A percentile compares a stretch with the other conserved stretches of the same genome.
Conservation (phyloP, 2,329 filamentous ascomycete species). For the Thelonectria discophora region DNA sequence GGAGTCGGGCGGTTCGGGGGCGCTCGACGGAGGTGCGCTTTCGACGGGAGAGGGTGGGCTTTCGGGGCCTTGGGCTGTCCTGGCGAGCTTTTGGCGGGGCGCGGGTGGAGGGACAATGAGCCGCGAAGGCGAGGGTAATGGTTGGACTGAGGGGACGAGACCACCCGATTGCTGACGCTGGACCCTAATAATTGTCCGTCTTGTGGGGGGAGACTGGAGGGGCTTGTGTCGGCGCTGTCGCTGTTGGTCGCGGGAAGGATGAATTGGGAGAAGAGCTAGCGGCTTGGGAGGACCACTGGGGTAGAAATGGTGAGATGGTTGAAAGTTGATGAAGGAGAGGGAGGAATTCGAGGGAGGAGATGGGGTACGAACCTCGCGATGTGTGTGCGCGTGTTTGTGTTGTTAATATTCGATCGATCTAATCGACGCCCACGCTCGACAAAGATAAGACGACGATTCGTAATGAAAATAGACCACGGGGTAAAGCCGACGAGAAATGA, state of each 20-base stretch:
- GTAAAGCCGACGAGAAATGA: background rate
- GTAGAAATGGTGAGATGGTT: constrained; percentile 7
- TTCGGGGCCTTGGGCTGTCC: background rate
- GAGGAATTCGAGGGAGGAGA: background rate
- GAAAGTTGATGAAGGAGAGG: background rate
- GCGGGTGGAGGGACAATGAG: constrained; percentile 18
- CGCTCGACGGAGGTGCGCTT: constrained; percentile 11
- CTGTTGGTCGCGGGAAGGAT: constrained; percentile 13
- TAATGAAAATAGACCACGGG: too few relatives aligned
- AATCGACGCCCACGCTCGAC: too few relatives aligned
- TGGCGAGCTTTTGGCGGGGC: constrained; percentile 5
- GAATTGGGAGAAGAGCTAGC: constrained; percentile 10
- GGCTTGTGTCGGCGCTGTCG: background rate
- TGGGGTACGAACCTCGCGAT: background rate
- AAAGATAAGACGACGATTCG: background rate
- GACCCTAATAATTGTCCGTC: constrained; percentile 5
- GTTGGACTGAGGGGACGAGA: constrained; percentile 14
- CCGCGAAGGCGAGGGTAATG: constrained; percentile 10
- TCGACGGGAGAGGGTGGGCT: constrained; percentile 10
- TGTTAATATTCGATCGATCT: too few relatives aligned
- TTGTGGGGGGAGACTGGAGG: background rate
- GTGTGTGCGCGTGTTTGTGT: background rate
- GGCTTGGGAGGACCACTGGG: background rate
- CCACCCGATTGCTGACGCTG: constrained; percentile 11
- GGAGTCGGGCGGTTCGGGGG: constrained; percentile 14